Conservation (phyloP, 106 monocot species). For the Acanthochlamys bracteata region DNA sequence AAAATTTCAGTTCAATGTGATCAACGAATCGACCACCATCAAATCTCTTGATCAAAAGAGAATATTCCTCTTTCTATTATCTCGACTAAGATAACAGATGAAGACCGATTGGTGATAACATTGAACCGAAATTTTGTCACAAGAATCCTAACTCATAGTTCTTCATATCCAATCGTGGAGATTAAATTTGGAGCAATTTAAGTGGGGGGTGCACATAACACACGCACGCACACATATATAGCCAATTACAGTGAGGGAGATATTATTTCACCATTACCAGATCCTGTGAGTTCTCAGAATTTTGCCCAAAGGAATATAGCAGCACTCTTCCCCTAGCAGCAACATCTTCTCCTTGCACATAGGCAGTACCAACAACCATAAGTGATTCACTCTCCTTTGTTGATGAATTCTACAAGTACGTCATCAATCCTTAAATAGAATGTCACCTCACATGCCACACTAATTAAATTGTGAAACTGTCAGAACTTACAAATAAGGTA, state of each 20-base stretch:
- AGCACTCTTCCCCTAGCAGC: conserved; percentile 84
- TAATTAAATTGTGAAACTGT: background rate
- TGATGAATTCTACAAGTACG: conserved; percentile 49
- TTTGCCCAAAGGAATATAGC: conserved; percentile 64
- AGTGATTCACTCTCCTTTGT: conserved; percentile 85
- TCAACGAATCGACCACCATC: too few species aligned
- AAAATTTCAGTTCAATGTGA: too few species aligned
- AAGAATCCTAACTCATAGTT: too few species aligned
- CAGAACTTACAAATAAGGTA: conserved; percentile 61
- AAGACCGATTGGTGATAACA: too few species aligned
- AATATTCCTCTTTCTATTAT: too few species aligned
- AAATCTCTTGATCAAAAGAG: too few species aligned
- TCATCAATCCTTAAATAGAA: background rate
- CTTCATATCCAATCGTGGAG: too few species aligned
- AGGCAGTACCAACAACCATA: conserved; percentile 91
- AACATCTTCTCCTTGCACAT: conserved; percentile 92
- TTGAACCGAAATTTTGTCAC: too few species aligned
- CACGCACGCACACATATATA: background rate
- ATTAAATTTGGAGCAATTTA: too few species aligned
- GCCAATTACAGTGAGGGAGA: too few species aligned
- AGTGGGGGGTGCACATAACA: background rate
- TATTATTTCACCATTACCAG: conserved; percentile 37
- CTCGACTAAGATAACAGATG: too few species aligned
- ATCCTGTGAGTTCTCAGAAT: conserved; percentile 54
- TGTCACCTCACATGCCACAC: background rate